Evolutionary conservation across 768 basidiomycete species (phyloP).

Genomic region (Xerocomellus amylosporus): DNA sequence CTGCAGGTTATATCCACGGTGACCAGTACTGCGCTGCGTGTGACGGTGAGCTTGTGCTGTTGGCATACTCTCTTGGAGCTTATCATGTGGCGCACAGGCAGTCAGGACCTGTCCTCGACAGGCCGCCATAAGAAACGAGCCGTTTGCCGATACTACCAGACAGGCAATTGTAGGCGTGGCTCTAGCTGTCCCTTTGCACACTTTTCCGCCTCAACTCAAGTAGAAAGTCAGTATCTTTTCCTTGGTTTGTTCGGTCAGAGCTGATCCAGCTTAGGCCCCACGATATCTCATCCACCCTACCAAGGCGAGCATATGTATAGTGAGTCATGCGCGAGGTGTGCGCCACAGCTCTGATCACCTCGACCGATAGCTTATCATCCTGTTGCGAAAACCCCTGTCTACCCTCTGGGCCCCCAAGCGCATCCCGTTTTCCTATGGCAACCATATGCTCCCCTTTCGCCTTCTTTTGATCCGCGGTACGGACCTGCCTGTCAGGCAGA

Average conservation of each 20-base stretch:
- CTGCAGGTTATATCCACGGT: conserved; percentile 15
- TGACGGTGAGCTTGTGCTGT: conserved; percentile 15
- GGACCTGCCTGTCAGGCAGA: conserved; percentile 9
- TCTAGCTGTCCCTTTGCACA: conserved; percentile 28
- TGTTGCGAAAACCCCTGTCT: conserved; percentile 16
- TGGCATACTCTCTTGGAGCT: conserved; percentile 1
- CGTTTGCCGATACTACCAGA: conserved; percentile 26
- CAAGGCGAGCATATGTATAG: conserved; percentile 16
- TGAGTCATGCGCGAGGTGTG: conserved; percentile 8
- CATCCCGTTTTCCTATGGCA: conserved; percentile 23
- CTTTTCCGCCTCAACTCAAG: conserved; percentile 1
- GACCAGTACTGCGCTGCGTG: conserved; percentile 6
- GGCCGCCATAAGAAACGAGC: conserved; percentile 7
- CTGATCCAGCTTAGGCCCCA: conserved; percentile 15
- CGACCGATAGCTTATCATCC: conserved; percentile 19
- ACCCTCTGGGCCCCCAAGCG: conserved; percentile 13
- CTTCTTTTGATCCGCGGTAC: conserved; percentile 18
- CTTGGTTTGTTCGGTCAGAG: background rate
- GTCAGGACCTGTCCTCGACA: conserved; percentile 1
- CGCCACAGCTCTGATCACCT: background rate
- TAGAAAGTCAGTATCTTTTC: conserved; percentile 16
- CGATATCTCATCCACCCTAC: conserved; percentile 11
- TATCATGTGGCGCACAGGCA: conserved; percentile 12
- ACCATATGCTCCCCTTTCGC: conserved; percentile 30
- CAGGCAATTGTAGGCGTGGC: conserved; percentile 29